phyloP scores from a whole-genome alignment of 768 basidiomycete genomes.

The Termitomyces sp. region DNA sequence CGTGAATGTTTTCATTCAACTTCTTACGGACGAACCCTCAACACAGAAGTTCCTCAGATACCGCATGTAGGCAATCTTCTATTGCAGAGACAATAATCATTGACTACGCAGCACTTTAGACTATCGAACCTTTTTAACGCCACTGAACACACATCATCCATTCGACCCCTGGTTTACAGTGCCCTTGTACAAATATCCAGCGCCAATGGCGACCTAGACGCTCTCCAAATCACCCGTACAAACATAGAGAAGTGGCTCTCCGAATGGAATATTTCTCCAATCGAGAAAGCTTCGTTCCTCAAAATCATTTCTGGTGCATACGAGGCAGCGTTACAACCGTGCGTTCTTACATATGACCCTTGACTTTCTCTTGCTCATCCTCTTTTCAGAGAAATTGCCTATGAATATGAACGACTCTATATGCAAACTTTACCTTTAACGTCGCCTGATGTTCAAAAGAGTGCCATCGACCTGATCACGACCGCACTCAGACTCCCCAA shows the following conservation, averaged over 20 bases:
- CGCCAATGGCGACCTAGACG: constrained; percentile 54
- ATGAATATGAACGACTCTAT: constrained; percentile 58
- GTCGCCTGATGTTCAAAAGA: constrained; percentile 43
- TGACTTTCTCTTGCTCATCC: not conserved
- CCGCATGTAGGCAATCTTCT: constrained; percentile 51
- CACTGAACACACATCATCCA: constrained; percentile 55
- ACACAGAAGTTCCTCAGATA: constrained; percentile 60
- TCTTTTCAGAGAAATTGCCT: constrained; percentile 45
- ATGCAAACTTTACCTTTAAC: constrained; percentile 53
- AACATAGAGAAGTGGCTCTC: constrained; percentile 73
- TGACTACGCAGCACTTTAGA: constrained; percentile 30
- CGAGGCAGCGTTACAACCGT: constrained; percentile 54
- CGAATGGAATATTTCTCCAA: constrained; percentile 63
- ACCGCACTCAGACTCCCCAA: constrained; percentile 58
- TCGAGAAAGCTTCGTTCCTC: constrained; percentile 61
- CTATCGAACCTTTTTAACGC: constrained; percentile 81
- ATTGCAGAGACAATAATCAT: not conserved
- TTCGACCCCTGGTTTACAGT: constrained; percentile 58
- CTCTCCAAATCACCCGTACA: constrained; percentile 50
- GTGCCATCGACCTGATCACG: constrained; percentile 56
- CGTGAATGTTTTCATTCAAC: constrained; percentile 47
- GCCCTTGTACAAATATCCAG: constrained; percentile 56
- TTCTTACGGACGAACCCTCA: constrained; percentile 46
- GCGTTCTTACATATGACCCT: constrained; percentile 20
- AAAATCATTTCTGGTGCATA: constrained; percentile 58